A percentile compares a stretch with the other conserved stretches of the same genome.
Conservation (phyloP, 495 filamentous ascomycete genomes). For the Penicillium longicatenatum region DNA sequence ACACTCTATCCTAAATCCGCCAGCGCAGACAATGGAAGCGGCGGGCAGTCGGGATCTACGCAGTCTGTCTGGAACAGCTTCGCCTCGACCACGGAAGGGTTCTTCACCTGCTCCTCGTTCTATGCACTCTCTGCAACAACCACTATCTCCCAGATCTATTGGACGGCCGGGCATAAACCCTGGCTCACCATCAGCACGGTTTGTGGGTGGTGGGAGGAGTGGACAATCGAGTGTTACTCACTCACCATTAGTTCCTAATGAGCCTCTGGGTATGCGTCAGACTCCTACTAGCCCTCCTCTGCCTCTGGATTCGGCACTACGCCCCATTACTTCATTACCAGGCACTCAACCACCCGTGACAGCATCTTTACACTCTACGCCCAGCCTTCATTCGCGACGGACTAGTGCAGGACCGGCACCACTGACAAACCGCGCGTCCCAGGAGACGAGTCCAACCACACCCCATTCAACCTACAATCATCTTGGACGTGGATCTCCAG, state of each 20-base stretch:
- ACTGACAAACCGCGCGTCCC: conserved; percentile 42
- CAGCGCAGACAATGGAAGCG: conserved; percentile 31
- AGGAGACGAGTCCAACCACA: conserved; percentile 58
- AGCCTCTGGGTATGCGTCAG: conserved; percentile 33
- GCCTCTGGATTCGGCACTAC: conserved; percentile 29
- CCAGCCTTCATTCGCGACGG: conserved; percentile 44
- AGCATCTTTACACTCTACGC: conserved; percentile 42
- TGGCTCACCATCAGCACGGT: conserved; percentile 58
- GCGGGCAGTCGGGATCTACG: conserved; percentile 19
- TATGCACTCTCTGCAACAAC: conserved; percentile 35
- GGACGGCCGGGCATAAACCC: conserved; percentile 63
- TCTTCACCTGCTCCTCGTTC: conserved; percentile 38
- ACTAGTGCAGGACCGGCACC: conserved; percentile 45
- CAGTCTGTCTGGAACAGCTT: conserved; percentile 29
- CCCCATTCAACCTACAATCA: conserved; percentile 53
- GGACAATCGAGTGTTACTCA: conserved; percentile 51
- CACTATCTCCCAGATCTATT: conserved; percentile 41
- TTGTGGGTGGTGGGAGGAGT: conserved; percentile 38
- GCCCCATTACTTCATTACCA: conserved; percentile 30
- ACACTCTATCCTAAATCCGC: conserved; percentile 53
- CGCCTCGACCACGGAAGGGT: conserved; percentile 35
- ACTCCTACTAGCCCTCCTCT: conserved; percentile 32
- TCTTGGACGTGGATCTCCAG: conserved; percentile 51
- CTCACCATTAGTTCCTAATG: conserved; percentile 44
- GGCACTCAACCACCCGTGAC: conserved; percentile 33